Evolutionary conservation across 2,329 filamentous ascomycete genomes (phyloP), one percentile per base, ranked within the genome.

Genomic region (Trichoderma sp.): DNA sequence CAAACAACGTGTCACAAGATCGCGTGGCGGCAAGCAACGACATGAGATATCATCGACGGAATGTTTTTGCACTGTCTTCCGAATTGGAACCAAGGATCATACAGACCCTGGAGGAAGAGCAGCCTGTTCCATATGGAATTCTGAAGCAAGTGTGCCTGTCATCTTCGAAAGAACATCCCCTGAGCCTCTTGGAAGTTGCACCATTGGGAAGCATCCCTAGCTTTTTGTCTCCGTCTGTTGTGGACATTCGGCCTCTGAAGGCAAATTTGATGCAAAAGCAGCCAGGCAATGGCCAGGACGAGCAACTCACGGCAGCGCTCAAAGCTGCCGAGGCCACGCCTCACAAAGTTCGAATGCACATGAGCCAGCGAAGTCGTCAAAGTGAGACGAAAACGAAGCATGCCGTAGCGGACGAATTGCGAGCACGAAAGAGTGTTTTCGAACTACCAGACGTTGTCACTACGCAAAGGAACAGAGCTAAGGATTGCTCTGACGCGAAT

Each of bases 271-370:
- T 11, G 24, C 41, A 21, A 16, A 59, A 16, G 9, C 53, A 27
- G 31, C 11, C 35, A 3, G 27, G 14, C 14, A 75, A 72, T 5
- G 64, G 71, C 24, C 76, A 77, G 12, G 75, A 76, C 11, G 75
- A 50, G 8, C 72, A 77, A 11, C 31, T 79, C 7, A 71, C 41
- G 16, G 74, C 76, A 4, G 73, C 75, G 7, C 69, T 78, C 9
- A 41, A 63, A 33, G 72, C 71, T 27, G 72, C 76, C 16, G 66
- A 76, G 41, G 65, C 75, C 18, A 77, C 66, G 9, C 31, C 71
- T 3, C 75, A 64, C 29, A 77, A 73, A 59, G 64, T 45, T 56
- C 60, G 33, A 24, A 16, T 38, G n/a, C 50, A 35, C 9, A 18
- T 68, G 21, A 29, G 14, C n/a, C 69, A 53, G n/a, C 33, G 12